These are phyloP conservation scores for Ophiostoma perfectum DNA, from an alignment of 2,329 filamentous ascomycete species.

Conservation along the genomic window DNA sequence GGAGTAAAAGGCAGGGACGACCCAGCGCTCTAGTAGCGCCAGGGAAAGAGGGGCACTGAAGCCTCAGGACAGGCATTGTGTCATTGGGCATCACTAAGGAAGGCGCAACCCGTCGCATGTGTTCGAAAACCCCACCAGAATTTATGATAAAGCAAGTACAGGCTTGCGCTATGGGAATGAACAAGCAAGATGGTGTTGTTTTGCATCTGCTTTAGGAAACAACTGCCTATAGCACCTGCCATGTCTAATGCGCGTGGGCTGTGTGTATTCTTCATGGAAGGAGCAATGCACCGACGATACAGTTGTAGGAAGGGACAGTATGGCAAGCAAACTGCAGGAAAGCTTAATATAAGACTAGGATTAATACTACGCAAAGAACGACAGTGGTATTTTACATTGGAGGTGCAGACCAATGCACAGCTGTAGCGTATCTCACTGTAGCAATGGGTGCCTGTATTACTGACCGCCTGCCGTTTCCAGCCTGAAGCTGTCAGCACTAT, in stretches of 20 bases:
- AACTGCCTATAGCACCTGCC: too few relatives aligned
- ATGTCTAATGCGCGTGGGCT: too few relatives aligned
- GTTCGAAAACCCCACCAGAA: constrained; percentile 1
- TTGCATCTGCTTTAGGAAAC: too few relatives aligned
- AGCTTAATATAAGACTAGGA: too few relatives aligned
- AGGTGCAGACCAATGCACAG: not conserved
- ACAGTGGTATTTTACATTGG: not conserved
- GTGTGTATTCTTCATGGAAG: too few relatives aligned
- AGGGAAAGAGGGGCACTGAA: constrained; percentile 10
- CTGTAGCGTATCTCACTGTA: not conserved
- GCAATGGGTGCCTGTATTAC: constrained; percentile 3
- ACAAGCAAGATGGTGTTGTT: not conserved
- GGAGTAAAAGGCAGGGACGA: not conserved
- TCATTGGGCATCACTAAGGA: constrained; percentile 10
- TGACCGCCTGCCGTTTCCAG: constrained; percentile 12
- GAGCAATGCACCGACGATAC: too few relatives aligned
- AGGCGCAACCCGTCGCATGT: constrained; percentile 6
- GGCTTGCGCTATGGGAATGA: not conserved
- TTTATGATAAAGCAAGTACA: not conserved
- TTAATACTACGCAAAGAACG: too few relatives aligned
- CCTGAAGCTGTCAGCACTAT: constrained; percentile 6
- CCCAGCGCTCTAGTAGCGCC: not conserved
- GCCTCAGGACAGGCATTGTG: constrained; percentile 9
- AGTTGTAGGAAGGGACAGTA: too few relatives aligned
- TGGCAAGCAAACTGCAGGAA: too few relatives aligned